Base-by-base conservation (phyloP, 495 filamentous ascomycete species). In the Trichoderma parareesei region DNA sequence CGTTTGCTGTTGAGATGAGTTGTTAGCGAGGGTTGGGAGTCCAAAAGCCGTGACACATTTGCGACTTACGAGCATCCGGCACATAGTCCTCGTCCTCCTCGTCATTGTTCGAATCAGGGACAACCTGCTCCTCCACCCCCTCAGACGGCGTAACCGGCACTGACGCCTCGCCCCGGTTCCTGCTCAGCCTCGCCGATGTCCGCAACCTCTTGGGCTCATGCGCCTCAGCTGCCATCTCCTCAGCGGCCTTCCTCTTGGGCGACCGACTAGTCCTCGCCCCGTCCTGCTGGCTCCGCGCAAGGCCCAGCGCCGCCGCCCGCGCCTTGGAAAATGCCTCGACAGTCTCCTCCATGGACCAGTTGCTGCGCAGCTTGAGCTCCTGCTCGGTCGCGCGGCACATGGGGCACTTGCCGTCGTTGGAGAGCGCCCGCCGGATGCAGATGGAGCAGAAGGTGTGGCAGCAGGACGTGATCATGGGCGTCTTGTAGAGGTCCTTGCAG, bases 391-490 rank as follows among this genome's bases (percentile, higher is more conserved):
- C 76, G 61, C 93, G 86, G 73, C 94, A 99, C 0, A 88, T 77
- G 0, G 94, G 95, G 71, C 94, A 99, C 72, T 88, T 90, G 10
- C 90, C 87, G 67, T 96, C 93, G 1, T 82, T 79, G 7, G 87
- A 85, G 3, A 99, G 79, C 66, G 88, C 90, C 63, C 92, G 80
- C 16, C 94, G 90, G 66, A 98, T 97, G 74, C 94, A 99, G 38
- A 93, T 74, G 16, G 92, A 97, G 81, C 94, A 99, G 72, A 99
- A 99, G 0, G 94, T 97, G 74, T 99, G 94, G 49, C 85, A 89
- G 80, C 94, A 99, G 0, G 88, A 88, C 1, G 94, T 99, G 63
- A 97, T 87, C 80, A 99, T 93, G 1, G 94, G 94, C 33, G 90
- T 92, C 66, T 85, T 83, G 78, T 89, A 98, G 75, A 97, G 95